A percentile compares a stretch with the other conserved stretches of the same genome.
These are phyloP conservation scores for Ceratonia siliqua DNA, from an alignment of 306 rosid genomes.

Conservation along the genomic window DNA sequence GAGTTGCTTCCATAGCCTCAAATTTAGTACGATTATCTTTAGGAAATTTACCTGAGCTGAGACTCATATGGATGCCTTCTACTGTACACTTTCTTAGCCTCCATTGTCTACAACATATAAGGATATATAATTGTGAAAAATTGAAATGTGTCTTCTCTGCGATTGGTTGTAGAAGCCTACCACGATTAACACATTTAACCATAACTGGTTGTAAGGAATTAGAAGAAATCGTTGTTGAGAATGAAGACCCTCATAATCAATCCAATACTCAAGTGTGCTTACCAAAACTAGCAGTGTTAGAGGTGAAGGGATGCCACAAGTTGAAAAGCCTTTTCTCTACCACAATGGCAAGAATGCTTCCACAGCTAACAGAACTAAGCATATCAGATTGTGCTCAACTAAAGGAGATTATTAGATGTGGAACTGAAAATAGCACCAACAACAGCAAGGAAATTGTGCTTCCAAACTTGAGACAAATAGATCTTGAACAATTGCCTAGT, in stretches of 20 bases:
- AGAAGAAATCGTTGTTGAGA: neutral
- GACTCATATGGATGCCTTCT: too few species aligned
- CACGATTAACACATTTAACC: neutral
- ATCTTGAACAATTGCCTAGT: neutral
- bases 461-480: neutral
- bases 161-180: neutral
- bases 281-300: too few species aligned
- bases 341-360: neutral
- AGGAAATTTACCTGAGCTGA: too few species aligned
- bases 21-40: neutral
- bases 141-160: neutral
- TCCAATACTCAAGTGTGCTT: neutral
- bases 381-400: neutral
- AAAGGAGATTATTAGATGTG: neutral
- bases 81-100: too few species aligned
- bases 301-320: neutral
- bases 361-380: neutral
- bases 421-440: neutral
- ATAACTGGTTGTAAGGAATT: neutral
- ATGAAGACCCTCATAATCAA: neutral
- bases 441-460: neutral
- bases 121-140: neutral
- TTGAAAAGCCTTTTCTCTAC: neutral
- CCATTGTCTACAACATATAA: neutral
- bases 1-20: neutral